phyloP scores from a whole-genome alignment of 805 yeast species.

The Candida bentonensis region DNA sequence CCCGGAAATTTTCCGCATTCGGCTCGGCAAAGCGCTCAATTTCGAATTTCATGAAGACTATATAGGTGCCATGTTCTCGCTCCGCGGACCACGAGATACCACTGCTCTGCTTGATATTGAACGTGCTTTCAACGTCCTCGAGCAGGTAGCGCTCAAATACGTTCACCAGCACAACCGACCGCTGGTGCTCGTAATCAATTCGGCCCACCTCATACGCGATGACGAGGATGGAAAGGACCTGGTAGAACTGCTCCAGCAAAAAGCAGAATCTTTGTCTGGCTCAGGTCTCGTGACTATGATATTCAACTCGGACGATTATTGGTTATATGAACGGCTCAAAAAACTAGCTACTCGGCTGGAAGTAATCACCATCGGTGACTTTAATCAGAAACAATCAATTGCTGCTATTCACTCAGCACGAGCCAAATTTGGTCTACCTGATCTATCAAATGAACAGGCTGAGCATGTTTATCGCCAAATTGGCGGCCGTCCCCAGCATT shows the following conservation, averaged over 20 bases:
- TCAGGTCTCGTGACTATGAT: constrained; percentile 56
- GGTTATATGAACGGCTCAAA: constrained; percentile 70
- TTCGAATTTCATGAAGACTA: constrained; percentile 70
- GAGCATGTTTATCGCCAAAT: constrained; percentile 49
- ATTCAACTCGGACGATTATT: constrained; percentile 73
- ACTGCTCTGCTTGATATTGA: constrained; percentile 73
- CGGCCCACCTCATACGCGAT: constrained; percentile 59
- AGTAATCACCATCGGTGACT: constrained; percentile 49
- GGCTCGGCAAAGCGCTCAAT: constrained; percentile 63
- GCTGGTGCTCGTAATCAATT: constrained; percentile 54
- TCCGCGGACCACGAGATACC: constrained; percentile 74
- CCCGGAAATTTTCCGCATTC: constrained; percentile 64
- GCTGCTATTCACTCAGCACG: constrained; percentile 40
- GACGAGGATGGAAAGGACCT: constrained; percentile 61
- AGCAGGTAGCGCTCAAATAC: constrained; percentile 47
- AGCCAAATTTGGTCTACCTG: constrained; percentile 16
- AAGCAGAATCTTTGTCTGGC: constrained; percentile 67
- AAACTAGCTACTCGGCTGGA: constrained; percentile 61
- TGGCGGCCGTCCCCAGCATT: constrained; percentile 78
- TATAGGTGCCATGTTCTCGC: constrained; percentile 66
- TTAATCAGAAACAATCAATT: constrained; percentile 40
- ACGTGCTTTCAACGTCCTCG: constrained; percentile 63
- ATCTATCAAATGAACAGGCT: constrained; percentile 28
- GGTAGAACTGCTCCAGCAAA: constrained; percentile 66
- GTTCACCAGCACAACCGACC: constrained; percentile 33